These are phyloP conservation scores for Penicillium herquei DNA, from an alignment of 495 filamentous ascomycete species.

Conservation along the genomic window DNA sequence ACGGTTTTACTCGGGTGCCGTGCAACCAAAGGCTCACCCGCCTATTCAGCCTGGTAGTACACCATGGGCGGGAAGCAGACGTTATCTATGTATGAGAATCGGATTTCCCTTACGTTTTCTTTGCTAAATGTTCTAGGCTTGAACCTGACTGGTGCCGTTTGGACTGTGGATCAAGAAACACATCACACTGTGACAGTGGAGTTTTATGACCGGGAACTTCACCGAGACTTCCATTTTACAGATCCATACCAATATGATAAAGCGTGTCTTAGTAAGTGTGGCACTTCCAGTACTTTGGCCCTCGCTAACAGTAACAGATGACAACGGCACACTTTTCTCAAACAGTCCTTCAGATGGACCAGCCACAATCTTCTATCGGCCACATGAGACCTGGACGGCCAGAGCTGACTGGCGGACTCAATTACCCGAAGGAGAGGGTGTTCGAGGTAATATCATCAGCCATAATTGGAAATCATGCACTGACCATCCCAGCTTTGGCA, in stretches of 20 bases:
- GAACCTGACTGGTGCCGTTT: slow-evolving; percentile 89
- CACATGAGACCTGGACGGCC: slow-evolving; percentile 94
- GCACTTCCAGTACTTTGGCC: background rate
- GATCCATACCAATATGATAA: slow-evolving; percentile 95
- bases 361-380: slow-evolving; percentile 91
- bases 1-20: slow-evolving; percentile 53
- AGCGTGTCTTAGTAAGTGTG: slow-evolving; percentile 68
- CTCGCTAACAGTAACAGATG: slow-evolving; percentile 48
- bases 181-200: slow-evolving; percentile 96
- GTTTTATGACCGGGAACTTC: slow-evolving; percentile 90
- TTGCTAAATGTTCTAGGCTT: slow-evolving; percentile 49
- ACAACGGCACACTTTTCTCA: slow-evolving; percentile 83
- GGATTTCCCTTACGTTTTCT: background rate
- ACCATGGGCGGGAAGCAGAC: slow-evolving; percentile 89
- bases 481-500: slow-evolving; percentile 64
- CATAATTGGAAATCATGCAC: background rate
- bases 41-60: slow-evolving; percentile 92
- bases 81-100: slow-evolving; percentile 70
- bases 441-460: slow-evolving; percentile 47
- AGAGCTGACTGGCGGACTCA: slow-evolving; percentile 86
- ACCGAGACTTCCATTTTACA: slow-evolving; percentile 93
- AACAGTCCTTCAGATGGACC: slow-evolving; percentile 68
- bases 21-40: slow-evolving; percentile 71
- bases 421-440: slow-evolving; percentile 75
- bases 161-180: slow-evolving; percentile 94